Evolutionary conservation across 192 early-diverging fungal genomes (phyloP).

Genomic region (Backusella westeae): DNA sequence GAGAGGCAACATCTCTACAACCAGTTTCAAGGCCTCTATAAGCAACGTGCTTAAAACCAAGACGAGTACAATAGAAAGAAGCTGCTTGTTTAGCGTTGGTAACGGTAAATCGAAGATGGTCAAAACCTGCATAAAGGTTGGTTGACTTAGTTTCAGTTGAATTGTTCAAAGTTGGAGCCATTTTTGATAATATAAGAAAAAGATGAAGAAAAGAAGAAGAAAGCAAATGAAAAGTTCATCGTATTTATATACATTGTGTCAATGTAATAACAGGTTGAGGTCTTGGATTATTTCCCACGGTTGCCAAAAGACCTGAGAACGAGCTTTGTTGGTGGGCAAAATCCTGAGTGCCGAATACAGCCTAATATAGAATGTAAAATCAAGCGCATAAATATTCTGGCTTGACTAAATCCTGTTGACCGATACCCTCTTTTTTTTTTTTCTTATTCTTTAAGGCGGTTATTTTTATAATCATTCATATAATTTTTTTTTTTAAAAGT

Average conservation of each 20-base stretch:
- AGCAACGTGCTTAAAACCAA: slow-evolving; percentile 91
- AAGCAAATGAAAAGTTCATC: not conserved
- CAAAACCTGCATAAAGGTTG: slow-evolving; percentile 59
- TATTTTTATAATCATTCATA: not conserved
- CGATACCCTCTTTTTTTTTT: not conserved
- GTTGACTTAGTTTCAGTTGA: slow-evolving; percentile 4
- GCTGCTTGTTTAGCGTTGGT: slow-evolving; percentile 96
- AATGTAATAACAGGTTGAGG: not conserved
- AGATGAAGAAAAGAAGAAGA: not conserved
- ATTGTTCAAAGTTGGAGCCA: slow-evolving; percentile 9
- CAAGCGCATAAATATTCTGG: not conserved
- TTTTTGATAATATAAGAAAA: not conserved
- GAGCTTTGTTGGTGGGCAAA: not conserved
- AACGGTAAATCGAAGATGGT: slow-evolving; percentile 87
- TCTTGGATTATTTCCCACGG: slow-evolving; percentile 10
- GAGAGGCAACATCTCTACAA: slow-evolving; percentile 77
- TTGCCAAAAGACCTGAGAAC: slow-evolving; percentile 9
- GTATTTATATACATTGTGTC: not conserved
- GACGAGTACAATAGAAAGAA: slow-evolving; percentile 87
- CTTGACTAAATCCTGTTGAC: not conserved
- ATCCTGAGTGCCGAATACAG: not conserved
- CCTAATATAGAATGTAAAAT: not conserved
- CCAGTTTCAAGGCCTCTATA: slow-evolving; percentile 98
- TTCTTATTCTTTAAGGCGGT: not conserved
- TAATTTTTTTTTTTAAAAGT: not conserved